phyloP scores from a whole-genome alignment of 2,329 filamentous ascomycete genomes.

The Venturiaceae sp. region DNA sequence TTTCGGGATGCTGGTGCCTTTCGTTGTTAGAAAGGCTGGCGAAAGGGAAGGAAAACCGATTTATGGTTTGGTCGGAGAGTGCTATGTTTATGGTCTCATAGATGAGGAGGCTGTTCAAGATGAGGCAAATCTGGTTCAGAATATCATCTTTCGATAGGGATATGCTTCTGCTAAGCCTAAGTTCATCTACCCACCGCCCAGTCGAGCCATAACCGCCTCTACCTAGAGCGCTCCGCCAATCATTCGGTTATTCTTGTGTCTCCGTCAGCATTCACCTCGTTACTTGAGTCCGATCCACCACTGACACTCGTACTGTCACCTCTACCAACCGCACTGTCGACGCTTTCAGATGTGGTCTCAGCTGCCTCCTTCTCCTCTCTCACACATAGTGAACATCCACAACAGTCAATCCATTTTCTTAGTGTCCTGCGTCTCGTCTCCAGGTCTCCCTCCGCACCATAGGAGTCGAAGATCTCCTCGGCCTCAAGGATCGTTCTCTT shows the following conservation, averaged over 20 bases:
- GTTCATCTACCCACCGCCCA: no score
- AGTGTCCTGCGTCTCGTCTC: not conserved
- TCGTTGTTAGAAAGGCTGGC: not conserved
- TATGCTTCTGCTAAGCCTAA: no score
- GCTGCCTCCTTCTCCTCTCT: not conserved
- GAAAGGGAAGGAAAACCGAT: no score
- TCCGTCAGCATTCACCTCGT: not conserved
- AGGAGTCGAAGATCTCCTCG: not conserved
- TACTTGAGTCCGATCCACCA: not conserved
- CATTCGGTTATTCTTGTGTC: no score
- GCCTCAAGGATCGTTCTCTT: not conserved
- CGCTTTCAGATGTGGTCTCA: not conserved
- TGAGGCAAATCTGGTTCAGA: no score
- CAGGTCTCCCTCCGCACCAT: not conserved
- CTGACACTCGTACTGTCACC: not conserved
- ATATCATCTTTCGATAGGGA: no score
- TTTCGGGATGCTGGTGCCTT: not conserved
- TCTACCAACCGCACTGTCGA: not conserved
- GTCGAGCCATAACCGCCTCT: no score
- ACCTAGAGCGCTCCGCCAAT: no score
- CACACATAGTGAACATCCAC: not conserved
- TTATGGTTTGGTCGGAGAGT: not conserved
- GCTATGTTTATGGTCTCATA: slow-evolving; percentile 4
- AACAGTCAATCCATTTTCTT: not conserved
- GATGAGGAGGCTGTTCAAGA: not conserved